phyloP scores from a whole-genome alignment of 1,284 basidiomycete genomes.

The Neonothopanus nambi region DNA sequence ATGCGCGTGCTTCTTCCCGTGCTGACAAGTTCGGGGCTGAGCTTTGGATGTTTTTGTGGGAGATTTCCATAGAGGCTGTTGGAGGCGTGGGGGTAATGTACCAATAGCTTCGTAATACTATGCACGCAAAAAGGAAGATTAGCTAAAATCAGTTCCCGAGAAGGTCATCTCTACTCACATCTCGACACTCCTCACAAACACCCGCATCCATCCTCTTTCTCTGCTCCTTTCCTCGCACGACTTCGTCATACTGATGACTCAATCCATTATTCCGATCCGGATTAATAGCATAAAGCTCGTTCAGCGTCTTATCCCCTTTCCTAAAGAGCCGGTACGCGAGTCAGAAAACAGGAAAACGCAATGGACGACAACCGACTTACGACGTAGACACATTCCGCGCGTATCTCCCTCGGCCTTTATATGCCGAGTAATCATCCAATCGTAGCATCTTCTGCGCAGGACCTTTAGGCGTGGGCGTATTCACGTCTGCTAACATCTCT shows the following conservation, averaged over 20 bases:
- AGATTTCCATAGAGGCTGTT: constrained; percentile 71
- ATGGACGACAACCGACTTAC: neutral
- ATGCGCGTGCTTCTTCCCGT: neutral
- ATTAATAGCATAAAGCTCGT: constrained; percentile 69
- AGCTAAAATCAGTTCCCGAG: neutral
- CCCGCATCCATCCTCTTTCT: constrained; percentile 70
- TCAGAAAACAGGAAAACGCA: no score
- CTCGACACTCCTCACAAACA: constrained; percentile 85
- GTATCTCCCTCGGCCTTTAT: constrained; percentile 53
- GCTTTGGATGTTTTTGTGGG: constrained; percentile 43
- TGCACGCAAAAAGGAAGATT: neutral
- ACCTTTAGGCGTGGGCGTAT: constrained; percentile 28
- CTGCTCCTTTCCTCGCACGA: constrained; percentile 69
- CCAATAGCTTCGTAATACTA: constrained; percentile 84
- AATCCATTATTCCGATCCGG: constrained; percentile 65
- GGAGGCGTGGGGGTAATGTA: constrained; percentile 62
- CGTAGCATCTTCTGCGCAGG: constrained; percentile 12
- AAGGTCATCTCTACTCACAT: constrained; percentile 56
- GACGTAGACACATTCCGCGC: constrained; percentile 27
- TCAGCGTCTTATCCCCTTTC: constrained; percentile 45
- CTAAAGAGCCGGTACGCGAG: no score
- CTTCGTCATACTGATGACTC: constrained; percentile 71
- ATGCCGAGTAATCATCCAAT: constrained; percentile 46
- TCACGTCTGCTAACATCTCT: neutral
- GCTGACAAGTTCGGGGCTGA: constrained; percentile 22